These are phyloP conservation scores for Carex arenaria DNA, from an alignment of 202 grass and related monocot species.

Conservation along the genomic window DNA sequence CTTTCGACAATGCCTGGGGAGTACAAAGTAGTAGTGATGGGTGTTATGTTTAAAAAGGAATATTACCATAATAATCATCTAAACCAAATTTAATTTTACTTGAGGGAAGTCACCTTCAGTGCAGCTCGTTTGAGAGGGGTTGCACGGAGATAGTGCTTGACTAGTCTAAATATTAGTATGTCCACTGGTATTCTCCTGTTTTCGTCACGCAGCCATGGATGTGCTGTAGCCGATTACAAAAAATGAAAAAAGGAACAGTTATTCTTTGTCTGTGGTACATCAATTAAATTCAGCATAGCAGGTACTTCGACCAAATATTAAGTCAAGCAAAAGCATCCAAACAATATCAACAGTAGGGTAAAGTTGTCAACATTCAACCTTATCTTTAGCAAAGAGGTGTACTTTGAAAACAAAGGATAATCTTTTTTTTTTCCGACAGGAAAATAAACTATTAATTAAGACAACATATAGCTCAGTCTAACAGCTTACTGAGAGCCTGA, in stretches of 20 bases:
- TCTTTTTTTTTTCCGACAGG: neutral
- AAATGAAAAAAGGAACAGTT: neutral
- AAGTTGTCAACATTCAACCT: neutral
- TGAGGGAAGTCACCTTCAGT: constrained; percentile 48
- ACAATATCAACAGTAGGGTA: neutral
- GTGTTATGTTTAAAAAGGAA: constrained; percentile 20
- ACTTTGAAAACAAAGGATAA: constrained; percentile 16
- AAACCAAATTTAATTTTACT: constrained; percentile 11
- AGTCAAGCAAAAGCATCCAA: neutral
- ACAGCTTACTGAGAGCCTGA: constrained; percentile 88
- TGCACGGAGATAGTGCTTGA: constrained; percentile 84
- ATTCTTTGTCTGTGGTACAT: neutral
- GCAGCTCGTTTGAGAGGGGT: constrained; percentile 87
- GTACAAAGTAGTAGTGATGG: neutral
- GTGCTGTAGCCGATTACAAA: constrained; percentile 42
- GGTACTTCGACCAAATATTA: neutral
- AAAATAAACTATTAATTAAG: constrained; percentile 20
- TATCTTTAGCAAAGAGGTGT: neutral
- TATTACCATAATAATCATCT: neutral
- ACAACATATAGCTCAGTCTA: neutral
- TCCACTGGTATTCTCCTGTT: constrained; percentile 71
- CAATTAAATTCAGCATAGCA: neutral
- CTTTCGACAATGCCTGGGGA: constrained; percentile 78
- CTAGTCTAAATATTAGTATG: constrained; percentile 81
- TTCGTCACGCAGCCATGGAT: constrained; percentile 92